Percentiles rank a stretch among this genome's conserved stretches.
Conservation (phyloP, 768 basidiomycete species). For the Suillus tomentosus region DNA sequence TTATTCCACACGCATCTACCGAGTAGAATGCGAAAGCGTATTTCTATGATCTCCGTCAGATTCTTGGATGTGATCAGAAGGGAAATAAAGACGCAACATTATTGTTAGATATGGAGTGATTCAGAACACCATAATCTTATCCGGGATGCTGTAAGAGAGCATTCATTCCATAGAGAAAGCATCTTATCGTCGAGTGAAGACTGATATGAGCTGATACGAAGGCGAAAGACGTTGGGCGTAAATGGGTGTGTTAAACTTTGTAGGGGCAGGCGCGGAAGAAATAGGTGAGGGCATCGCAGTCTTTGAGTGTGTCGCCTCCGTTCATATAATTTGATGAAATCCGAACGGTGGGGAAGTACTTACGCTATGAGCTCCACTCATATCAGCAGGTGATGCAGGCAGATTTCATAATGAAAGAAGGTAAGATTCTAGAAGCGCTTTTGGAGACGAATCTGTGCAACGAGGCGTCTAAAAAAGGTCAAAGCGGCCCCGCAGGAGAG, state of each 20-base stretch:
- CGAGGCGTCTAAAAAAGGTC: constrained; percentile 21
- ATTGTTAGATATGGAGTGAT: neutral
- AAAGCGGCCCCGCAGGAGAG: constrained; percentile 19
- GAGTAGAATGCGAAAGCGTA: neutral
- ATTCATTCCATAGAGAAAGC: neutral
- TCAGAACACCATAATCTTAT: neutral
- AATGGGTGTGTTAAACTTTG: constrained; percentile 1
- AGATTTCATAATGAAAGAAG: constrained; percentile 15
- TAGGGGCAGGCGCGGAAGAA: constrained; percentile 6
- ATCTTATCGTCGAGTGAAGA: constrained; percentile 4
- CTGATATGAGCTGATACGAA: neutral
- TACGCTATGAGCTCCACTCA: constrained; percentile 21
- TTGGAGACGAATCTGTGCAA: constrained; percentile 12
- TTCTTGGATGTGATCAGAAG: neutral
- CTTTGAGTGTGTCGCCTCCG: constrained; percentile 11
- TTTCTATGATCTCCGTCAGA: neutral
- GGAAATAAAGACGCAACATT: neutral
- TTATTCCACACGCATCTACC: neutral
- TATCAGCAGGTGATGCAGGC: constrained; percentile 24
- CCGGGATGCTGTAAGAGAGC: neutral
- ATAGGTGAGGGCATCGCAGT: constrained; percentile 7
- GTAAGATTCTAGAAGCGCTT: neutral
- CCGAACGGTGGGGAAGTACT: constrained; percentile 13
- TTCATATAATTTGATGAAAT: constrained; percentile 12
- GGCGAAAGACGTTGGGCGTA: neutral